These are phyloP conservation scores for Penicillium fimorum DNA, from an alignment of 495 filamentous ascomycete genomes.

Conservation along the genomic window DNA sequence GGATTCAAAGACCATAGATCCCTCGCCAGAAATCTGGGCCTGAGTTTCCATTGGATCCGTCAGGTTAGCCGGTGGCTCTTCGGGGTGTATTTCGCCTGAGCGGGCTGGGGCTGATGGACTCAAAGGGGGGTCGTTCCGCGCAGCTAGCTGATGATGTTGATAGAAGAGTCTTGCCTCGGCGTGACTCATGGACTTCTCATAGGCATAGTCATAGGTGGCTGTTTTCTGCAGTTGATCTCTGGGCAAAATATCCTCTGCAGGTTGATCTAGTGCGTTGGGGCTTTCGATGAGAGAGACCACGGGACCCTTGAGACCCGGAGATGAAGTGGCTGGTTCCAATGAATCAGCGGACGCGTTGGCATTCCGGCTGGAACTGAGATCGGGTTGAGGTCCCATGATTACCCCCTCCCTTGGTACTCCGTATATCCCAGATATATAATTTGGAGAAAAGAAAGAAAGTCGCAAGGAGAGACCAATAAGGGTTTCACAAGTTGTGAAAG, in stretches of 20 bases:
- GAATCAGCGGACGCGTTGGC: slow-evolving; percentile 15
- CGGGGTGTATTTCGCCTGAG: slow-evolving; percentile 12
- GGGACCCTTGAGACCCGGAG: slow-evolving; percentile 6
- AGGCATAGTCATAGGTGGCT: slow-evolving; percentile 80
- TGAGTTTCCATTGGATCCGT: slow-evolving; percentile 2
- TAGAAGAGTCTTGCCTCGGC: slow-evolving; percentile 93
- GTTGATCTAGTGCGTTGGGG: slow-evolving; percentile 5
- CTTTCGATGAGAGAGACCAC: slow-evolving; percentile 18
- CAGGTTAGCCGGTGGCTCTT: slow-evolving; percentile 9
- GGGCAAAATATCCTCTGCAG: slow-evolving; percentile 56
- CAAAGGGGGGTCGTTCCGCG: slow-evolving; percentile 20
- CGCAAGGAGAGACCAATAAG: no score
- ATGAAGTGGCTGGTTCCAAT: slow-evolving; percentile 15
- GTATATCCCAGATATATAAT: background rate
- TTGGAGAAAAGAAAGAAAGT: no score
- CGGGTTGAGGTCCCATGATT: slow-evolving; percentile 28
- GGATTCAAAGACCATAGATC: slow-evolving; percentile 16
- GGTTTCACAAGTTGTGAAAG: no score
- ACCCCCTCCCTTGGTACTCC: background rate
- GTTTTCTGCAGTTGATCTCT: slow-evolving; percentile 77
- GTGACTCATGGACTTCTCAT: slow-evolving; percentile 87
- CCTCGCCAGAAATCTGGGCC: slow-evolving; percentile 11
- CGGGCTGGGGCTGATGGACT: slow-evolving; percentile 22
- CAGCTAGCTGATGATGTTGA: slow-evolving; percentile 73
- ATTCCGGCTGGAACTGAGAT: slow-evolving; percentile 28